Evolutionary conservation across 441 rosid species (phyloP).

Genomic region (Syzygium malaccense): DNA sequence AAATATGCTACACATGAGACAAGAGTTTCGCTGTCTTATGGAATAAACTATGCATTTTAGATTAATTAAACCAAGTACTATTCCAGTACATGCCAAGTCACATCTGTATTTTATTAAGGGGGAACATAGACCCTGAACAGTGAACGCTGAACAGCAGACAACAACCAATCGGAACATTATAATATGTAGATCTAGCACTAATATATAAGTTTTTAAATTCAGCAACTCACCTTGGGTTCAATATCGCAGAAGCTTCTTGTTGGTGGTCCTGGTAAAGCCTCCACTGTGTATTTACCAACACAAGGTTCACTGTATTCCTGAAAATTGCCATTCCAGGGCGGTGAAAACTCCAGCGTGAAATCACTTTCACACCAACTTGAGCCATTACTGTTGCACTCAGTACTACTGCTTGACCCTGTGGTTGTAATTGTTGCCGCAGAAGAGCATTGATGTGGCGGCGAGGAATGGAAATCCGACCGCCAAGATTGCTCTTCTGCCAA

Average conservation of each 20-base stretch:
- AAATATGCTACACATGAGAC: not conserved
- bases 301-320: constrained; percentile 4
- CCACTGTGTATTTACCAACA: constrained; percentile 47
- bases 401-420: constrained; percentile 25
- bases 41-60: not conserved
- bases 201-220: not conserved
- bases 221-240: constrained; percentile 50
- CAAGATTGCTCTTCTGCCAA: constrained; percentile 27
- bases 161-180: not conserved
- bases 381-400: constrained; percentile 27
- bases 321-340: constrained; percentile 19
- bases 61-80: not conserved
- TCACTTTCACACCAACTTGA: constrained; percentile 91
- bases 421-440: constrained; percentile 25
- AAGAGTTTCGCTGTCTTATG: not conserved
- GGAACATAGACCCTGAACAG: not conserved
- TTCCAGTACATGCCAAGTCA: constrained; percentile 12
- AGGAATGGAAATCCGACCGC: constrained; percentile 11
- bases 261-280: constrained; percentile 10
- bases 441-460: constrained; percentile 20
- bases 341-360: constrained; percentile 54
- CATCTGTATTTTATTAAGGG: not conserved
- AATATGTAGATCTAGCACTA: not conserved
- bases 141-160: constrained; percentile 38
- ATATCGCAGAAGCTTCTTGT: constrained; percentile 17